Evolutionary conservation across 805 yeast species (phyloP), one percentile per base, ranked within the genome.

Genomic region (Candida ovalis): DNA sequence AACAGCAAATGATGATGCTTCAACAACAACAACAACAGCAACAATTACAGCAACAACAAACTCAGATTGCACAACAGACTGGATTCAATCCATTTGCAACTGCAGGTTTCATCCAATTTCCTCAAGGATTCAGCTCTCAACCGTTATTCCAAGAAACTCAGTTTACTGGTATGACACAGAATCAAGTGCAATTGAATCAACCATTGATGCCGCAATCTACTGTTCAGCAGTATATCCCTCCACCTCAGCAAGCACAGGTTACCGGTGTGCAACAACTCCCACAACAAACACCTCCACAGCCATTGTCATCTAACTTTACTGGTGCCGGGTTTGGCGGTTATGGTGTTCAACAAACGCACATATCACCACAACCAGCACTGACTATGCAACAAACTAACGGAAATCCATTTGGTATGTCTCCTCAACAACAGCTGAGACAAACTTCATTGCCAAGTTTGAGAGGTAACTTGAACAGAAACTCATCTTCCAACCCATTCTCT

Each of bases 281-380:
- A 13, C 50, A 44, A 41, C 47, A 46, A 13, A 49, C 47, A 8
- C 54, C 57, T 17, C 22, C 38, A 13, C 22, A 4, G 19, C 38
- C 15, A 12, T 3, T 35, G 4, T n/a, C 56, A 53, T 21, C 55
- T 49, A 25, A 47, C 48, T 49, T 36, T 52, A 80, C 84, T 5
- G 85, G 84, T 13, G 74, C 74, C 32, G 86, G 86, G 0, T 80
- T 81, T 62, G 85, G 85, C 12, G 82, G 81, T 1, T 76, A 73
- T 56, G 70, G 54, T 8, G 15, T n/a, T 18, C 43, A 39, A 24
- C 46, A 56, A 15, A 44, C 45, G 15, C 51, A 41, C 25, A 12
- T 32, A 17, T 27, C 43, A 37, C 50, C 38, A 13, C 30, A 39
- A 24, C 68, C 33, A 56, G 49, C 60, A 47, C 27, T 50, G 43